A percentile compares a stretch with the other conserved stretches of the same genome.
Evolutionary conservation across 2,329 filamentous ascomycete species (phyloP).

Genomic region (Hymenoscyphus albidus): DNA sequence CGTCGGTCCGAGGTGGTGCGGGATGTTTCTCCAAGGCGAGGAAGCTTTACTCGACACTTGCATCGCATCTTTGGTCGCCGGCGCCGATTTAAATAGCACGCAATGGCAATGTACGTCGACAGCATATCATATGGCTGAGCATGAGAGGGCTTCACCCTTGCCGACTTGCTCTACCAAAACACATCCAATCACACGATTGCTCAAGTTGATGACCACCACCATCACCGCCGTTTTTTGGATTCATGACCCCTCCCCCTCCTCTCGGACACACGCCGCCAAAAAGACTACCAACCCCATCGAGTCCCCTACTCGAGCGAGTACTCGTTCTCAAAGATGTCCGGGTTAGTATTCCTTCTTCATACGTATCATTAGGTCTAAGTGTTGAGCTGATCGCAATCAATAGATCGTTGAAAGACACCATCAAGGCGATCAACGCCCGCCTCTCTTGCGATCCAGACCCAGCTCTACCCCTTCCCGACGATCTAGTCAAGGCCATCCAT

Average conservation of each 20-base stretch:
- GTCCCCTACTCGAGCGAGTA: not conserved
- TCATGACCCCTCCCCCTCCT: conserved; percentile 2
- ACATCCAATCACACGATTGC: not conserved
- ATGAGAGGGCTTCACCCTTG: not conserved
- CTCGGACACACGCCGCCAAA: not conserved
- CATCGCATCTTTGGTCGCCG: not conserved
- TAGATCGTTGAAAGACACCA: conserved; percentile 51
- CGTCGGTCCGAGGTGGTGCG: too few species aligned
- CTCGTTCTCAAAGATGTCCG: not conserved
- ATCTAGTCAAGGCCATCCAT: conserved; percentile 58
- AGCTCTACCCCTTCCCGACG: conserved; percentile 60
- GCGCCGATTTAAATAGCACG: too few species aligned
- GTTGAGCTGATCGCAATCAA: not conserved
- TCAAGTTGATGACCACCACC: not conserved
- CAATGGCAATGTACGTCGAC: not conserved
- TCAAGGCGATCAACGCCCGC: conserved; percentile 52
- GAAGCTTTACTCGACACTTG: not conserved
- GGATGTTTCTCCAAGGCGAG: not conserved
- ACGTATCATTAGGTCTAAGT: not conserved
- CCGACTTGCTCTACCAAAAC: not conserved
- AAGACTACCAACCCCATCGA: not conserved
- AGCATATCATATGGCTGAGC: not conserved
- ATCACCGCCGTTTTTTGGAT: not conserved
- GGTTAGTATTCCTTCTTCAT: not conserved
- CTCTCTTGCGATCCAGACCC: conserved; percentile 40